phyloP scores from a whole-genome alignment of 345 rosid species.

The Linum tenue region DNA sequence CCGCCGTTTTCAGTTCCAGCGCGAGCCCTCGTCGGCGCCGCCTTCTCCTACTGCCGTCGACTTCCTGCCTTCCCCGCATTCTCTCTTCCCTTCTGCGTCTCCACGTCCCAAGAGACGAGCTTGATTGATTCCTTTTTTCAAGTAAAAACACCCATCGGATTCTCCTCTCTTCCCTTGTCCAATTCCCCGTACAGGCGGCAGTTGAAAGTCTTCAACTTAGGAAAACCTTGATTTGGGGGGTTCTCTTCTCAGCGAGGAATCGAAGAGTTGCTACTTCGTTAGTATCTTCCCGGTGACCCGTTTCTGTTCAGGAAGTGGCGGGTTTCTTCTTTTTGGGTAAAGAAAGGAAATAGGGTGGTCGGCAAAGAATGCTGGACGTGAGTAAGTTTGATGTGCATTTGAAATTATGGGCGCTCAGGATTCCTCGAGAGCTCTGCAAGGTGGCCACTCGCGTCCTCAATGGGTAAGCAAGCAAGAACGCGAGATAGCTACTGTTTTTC shows the following conservation, averaged over 20 bases:
- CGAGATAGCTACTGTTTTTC: background rate
- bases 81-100: background rate
- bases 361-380: conserved; percentile 46
- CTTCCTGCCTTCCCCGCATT: background rate
- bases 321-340: too few relatives aligned
- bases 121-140: too few relatives aligned
- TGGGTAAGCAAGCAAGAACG: conserved; percentile 39
- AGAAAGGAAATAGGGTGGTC: background rate
- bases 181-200: too few relatives aligned
- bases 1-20: background rate
- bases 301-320: background rate
- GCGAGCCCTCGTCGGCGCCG: background rate
- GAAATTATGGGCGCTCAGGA: conserved; percentile 67
- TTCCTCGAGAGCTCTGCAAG: conserved; percentile 78
- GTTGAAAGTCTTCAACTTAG: too few relatives aligned
- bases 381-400: conserved; percentile 61
- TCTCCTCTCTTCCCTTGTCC: too few relatives aligned
- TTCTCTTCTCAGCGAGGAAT: too few relatives aligned
- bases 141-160: too few relatives aligned
- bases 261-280: background rate
- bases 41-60: background rate
- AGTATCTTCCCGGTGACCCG: background rate
- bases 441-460: conserved; percentile 47
- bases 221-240: too few relatives aligned
- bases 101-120: background rate